Evolutionary conservation across 2,329 filamentous ascomycete genomes (phyloP), one percentile per base, ranked within the genome.

Genomic region (Botrytis fragariae): DNA sequence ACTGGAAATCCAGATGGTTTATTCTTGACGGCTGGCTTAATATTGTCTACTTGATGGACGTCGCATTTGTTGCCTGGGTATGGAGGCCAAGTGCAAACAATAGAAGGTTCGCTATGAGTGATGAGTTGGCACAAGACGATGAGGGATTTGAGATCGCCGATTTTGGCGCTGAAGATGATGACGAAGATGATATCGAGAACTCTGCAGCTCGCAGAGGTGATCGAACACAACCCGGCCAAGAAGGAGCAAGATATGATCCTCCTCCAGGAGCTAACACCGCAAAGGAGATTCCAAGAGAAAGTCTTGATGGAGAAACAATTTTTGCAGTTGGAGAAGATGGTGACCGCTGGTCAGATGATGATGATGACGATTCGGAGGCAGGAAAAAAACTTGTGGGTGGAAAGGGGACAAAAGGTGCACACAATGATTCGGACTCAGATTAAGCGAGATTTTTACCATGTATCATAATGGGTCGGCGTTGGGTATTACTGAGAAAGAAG

Each of bases 1-100:
- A 99, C 83, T 99, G 96, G 96, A 95, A 98, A 84, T 95, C 93
- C 7, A 87, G 96, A 74, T 99, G 96, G 96, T 99, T 99, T 80
- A 89, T 99, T 63, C 88, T 99, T 32, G 96, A 99, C 80, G 96
- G 96, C 72, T 99, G 96, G 96, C 86, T 98, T 69, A 98, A 98
- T 82, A 84, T 99, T 72, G 95, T 99, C 25, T 99, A 98, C 83
- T 90, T 99, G 76, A 93, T 93, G 74, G 95, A 99, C 80, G 94
- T 99, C 39, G 91, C 90, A 72, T 98, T 95, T 83, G 89, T 99
- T 77, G 94, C 96, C 35, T 99, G 98, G 82, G 87, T 99, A 71
- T 99, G 96, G 96, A 88, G 96, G 65, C 96, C 96, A 10, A 98
- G 95, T 35, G 94, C 93, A 70, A 98, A 99, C 84, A 99, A 99